Conservation (phyloP, 768 basidiomycete species). For the Rickenella mellea region DNA sequence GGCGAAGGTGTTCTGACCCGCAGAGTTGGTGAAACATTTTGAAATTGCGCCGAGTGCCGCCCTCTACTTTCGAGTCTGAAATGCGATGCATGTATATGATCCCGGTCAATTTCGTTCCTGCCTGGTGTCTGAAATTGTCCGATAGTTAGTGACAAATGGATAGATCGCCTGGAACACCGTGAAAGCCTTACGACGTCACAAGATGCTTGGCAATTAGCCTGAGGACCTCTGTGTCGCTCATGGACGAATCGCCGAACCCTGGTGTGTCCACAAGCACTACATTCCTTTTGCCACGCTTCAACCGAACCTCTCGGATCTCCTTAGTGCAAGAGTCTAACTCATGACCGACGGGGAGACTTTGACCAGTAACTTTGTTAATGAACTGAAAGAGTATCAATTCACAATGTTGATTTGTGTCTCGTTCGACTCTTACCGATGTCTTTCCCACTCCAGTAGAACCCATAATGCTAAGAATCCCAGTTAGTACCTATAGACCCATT, state of each 20-base stretch:
- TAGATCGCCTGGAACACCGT: too few species aligned
- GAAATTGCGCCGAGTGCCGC: constrained; percentile 1
- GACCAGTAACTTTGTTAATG: constrained; percentile 43
- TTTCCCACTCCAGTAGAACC: constrained; percentile 26
- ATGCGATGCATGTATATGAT: constrained; percentile 9
- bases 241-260: constrained; percentile 1
- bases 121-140: constrained; percentile 10
- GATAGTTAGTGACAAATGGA: constrained; percentile 7
- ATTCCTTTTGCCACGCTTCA: constrained; percentile 28
- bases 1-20: constrained; percentile 1
- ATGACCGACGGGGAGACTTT: constrained; percentile 33
- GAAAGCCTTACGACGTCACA: constrained; percentile 3
- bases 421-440: constrained; percentile 19
- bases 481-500: too few species aligned
- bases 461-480: constrained; percentile 26
- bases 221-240: constrained; percentile 8
- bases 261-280: constrained; percentile 1
- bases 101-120: constrained; percentile 12
- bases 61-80: background rate
- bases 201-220: constrained; percentile 9
- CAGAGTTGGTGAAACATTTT: constrained; percentile 3
- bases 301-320: constrained; percentile 29
- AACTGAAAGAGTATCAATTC: constrained; percentile 26
- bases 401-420: background rate
- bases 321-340: constrained; percentile 43